Base-by-base conservation (phyloP, 495 filamentous ascomycete genomes). In the Alectoria sarmentosa region DNA sequence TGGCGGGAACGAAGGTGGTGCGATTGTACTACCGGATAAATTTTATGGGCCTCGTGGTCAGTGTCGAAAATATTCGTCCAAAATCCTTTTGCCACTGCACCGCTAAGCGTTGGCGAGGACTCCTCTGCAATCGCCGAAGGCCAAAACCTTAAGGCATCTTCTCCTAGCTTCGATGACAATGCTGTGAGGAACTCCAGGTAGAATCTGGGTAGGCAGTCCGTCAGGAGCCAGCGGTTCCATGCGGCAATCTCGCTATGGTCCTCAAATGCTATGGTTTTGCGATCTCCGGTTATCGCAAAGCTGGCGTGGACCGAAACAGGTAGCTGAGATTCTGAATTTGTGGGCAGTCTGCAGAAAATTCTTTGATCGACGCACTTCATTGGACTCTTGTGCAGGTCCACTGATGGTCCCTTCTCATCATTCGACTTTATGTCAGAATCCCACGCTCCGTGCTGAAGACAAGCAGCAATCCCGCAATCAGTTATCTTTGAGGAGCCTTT, bases 191-290 rank as follows among this genome's bases (percentile, higher is more conserved):
- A 70, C 3, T 65, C 60, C 34, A 78, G 55, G 63, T 78, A 79
- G 17, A 79, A 61, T 1, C 66, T 58, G 26, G 75, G 72, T 15
- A 79, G 56, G 19, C 61, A 63, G 13, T 65, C 42, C 39, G 65
- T 56, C 8, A 78, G 69, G 32, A 79, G 73, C 74, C 76, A 77
- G n/a, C 41, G 48, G 36, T 79, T 79, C 77, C 77, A 79, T 26
- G 42, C 58, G 8, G 71, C 67, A 38, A 46, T 39, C 21, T 48
- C 30, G 15, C 68, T 52, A 61, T 65, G 28, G 19, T 75, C 70
- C 28, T 71, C 73, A 13, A 73, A 66, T 10, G 67, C 63, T 0
- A 75, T 67, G 1, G 69, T 71, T 55, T 67, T 70, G 34, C 77
- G 69, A 57, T 79, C 75, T n/a, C 77, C 69, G n/a, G 70, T 70